Evolutionary conservation across 192 early-diverging fungal genomes (phyloP).

Genomic region (Rhizoclosmatium globosum): DNA sequence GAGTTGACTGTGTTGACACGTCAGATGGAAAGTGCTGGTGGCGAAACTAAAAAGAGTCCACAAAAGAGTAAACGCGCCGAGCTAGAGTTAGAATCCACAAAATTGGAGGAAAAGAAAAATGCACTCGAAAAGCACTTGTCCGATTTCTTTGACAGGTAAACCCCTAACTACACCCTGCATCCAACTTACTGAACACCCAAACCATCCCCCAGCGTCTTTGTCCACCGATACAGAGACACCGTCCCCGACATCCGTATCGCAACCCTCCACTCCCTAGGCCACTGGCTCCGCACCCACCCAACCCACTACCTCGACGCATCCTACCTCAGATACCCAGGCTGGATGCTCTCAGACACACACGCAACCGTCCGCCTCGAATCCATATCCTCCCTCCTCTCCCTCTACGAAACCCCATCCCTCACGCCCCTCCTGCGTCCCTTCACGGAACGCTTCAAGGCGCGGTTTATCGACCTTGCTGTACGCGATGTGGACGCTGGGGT

Average conservation of each 20-base stretch:
- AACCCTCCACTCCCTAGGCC: conserved; percentile 81
- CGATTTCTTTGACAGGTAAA: conserved; percentile 80
- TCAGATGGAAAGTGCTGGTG: conserved; percentile 61
- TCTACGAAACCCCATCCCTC: conserved; percentile 61
- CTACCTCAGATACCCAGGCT: conserved; percentile 87
- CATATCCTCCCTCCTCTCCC: conserved; percentile 65
- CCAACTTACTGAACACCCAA: neutral
- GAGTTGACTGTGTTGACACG: conserved; percentile 73
- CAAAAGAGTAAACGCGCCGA: neutral
- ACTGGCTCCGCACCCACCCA: conserved; percentile 78
- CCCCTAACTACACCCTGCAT: neutral
- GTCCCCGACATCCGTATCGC: conserved; percentile 85
- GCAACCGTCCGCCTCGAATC: conserved; percentile 70
- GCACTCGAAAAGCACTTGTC: conserved; percentile 66
- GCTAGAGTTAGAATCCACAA: conserved; percentile 51
- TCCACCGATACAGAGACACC: conserved; percentile 89
- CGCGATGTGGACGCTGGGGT: conserved; percentile 65
- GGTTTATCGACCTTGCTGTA: conserved; percentile 81
- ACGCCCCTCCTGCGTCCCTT: conserved; percentile 65
- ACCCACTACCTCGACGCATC: conserved; percentile 74
- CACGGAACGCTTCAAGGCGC: conserved; percentile 70
- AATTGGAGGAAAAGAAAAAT: conserved; percentile 64
- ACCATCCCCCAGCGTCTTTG: conserved; percentile 73
- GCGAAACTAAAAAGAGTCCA: neutral
- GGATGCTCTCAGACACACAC: conserved; percentile 82